These are phyloP conservation scores for Scedosporium minutisporum DNA, from an alignment of 2,329 filamentous ascomycete species.

Conservation along the genomic window DNA sequence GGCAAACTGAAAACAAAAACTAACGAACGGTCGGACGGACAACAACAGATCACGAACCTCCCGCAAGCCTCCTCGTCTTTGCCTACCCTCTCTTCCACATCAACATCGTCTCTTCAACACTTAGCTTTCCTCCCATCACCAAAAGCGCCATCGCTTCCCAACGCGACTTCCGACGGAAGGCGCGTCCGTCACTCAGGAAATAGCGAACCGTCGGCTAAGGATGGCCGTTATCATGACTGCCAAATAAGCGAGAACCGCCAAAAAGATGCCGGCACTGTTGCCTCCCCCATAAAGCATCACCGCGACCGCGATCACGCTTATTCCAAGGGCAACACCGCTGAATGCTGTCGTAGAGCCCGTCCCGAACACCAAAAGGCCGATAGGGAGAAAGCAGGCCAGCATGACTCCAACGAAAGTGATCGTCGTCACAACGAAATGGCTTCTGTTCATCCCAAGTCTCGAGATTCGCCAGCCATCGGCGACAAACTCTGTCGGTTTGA, in stretches of 20 bases:
- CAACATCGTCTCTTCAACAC: too few relatives aligned
- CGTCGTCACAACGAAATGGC: neutral
- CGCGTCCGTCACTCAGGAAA: too few relatives aligned
- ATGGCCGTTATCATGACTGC: neutral
- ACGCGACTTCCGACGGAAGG: too few relatives aligned
- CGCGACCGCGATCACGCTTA: neutral
- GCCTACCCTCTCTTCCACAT: too few relatives aligned
- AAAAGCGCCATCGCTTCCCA: too few relatives aligned
- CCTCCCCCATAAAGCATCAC: neutral
- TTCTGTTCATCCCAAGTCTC: neutral
- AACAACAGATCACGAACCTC: too few relatives aligned
- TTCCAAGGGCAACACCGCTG: neutral
- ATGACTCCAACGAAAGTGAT: neutral
- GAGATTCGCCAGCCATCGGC: neutral
- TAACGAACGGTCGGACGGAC: too few relatives aligned
- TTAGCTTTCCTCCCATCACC: too few relatives aligned
- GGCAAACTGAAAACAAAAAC: too few relatives aligned
- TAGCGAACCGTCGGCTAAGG: too few relatives aligned
- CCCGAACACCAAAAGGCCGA: neutral
- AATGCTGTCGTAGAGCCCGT: neutral
- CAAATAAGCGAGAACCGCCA: neutral
- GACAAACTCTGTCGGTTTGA: neutral
- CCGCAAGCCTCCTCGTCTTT: too few relatives aligned
- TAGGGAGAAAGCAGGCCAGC: neutral
- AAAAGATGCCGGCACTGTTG: neutral